These are phyloP conservation scores for Amanita exitialis DNA, from an alignment of 768 basidiomycete species.

Conservation along the genomic window DNA sequence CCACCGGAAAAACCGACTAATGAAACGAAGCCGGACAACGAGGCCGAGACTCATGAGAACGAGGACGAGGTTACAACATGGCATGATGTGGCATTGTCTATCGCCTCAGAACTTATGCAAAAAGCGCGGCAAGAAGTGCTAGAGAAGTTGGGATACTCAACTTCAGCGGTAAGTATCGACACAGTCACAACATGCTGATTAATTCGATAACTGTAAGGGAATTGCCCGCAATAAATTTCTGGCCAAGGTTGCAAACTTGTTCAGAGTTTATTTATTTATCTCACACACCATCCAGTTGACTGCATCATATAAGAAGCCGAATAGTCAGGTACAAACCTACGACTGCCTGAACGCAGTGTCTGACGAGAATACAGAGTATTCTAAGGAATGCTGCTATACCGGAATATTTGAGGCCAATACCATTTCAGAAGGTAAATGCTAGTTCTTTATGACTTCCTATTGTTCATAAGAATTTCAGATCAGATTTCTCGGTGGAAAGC, in stretches of 20 bases:
- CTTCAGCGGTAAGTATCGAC: conserved; percentile 61
- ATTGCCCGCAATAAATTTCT: conserved; percentile 91
- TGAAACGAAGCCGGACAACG: not conserved
- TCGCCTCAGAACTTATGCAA: conserved; percentile 83
- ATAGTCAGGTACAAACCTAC: conserved; percentile 54
- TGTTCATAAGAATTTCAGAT: conserved; percentile 33
- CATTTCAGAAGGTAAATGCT: conserved; percentile 72
- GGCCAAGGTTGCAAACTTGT: conserved; percentile 55
- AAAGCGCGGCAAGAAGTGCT: conserved; percentile 61
- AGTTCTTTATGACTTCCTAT: not conserved
- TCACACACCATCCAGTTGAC: conserved; percentile 43
- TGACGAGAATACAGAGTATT: conserved; percentile 47
- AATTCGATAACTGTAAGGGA: conserved; percentile 38
- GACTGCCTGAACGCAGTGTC: not conserved
- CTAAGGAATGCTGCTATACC: conserved; percentile 79
- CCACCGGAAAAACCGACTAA: not conserved
- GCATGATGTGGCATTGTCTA: conserved; percentile 87
- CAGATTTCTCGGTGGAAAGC: conserved; percentile 89
- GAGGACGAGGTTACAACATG: conserved; percentile 47
- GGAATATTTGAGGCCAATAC: conserved; percentile 70
- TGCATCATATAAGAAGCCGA: conserved; percentile 88
- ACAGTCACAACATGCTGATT: not conserved
- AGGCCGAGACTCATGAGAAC: not conserved
- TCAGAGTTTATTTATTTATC: not conserved
- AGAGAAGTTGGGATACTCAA: conserved; percentile 79